phyloP scores from a whole-genome alignment of 331 rosid species.

The Stylosanthes scabra region DNA sequence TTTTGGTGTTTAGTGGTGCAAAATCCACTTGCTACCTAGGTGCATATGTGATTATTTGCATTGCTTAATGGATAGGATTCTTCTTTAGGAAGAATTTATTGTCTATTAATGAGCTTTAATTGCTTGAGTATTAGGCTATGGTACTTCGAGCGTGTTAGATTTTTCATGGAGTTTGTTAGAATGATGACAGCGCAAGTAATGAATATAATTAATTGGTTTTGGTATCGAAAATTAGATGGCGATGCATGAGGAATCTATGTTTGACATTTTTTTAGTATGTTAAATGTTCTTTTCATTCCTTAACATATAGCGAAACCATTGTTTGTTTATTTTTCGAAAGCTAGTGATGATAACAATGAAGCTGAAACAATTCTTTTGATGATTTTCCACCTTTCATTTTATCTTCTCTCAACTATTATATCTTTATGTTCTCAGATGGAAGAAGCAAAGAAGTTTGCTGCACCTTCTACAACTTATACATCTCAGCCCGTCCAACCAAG shows the following conservation, averaged over 20 bases:
- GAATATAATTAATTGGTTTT: background rate
- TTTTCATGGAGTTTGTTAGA: conserved; percentile 13
- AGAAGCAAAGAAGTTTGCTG: conserved; percentile 71
- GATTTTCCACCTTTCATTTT: background rate
- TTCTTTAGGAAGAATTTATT: background rate
- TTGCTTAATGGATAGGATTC: background rate
- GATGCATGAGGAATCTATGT: background rate
- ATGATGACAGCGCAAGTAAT: background rate
- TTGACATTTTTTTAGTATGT: background rate
- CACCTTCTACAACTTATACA: conserved; percentile 59
- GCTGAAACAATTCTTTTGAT: conserved; percentile 1
- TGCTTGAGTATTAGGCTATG: conserved; percentile 2
- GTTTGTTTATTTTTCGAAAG: background rate
- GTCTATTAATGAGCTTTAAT: conserved; percentile 9
- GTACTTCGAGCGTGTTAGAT: background rate
- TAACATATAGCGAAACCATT: background rate
- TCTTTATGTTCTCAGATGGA: conserved; percentile 70
- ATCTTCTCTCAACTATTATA: background rate
- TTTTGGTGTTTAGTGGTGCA: background rate
- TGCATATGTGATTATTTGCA: background rate
- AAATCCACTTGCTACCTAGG: background rate
- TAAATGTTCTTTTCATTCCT: background rate
- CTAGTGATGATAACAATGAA: background rate
- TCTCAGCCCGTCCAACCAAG: conserved; percentile 67
- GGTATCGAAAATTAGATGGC: background rate